A percentile compares a stretch with the other conserved stretches of the same genome.
Conservation (phyloP, 1,139 yeast genomes). For the Kurtzmaniella quercitrusa region DNA sequence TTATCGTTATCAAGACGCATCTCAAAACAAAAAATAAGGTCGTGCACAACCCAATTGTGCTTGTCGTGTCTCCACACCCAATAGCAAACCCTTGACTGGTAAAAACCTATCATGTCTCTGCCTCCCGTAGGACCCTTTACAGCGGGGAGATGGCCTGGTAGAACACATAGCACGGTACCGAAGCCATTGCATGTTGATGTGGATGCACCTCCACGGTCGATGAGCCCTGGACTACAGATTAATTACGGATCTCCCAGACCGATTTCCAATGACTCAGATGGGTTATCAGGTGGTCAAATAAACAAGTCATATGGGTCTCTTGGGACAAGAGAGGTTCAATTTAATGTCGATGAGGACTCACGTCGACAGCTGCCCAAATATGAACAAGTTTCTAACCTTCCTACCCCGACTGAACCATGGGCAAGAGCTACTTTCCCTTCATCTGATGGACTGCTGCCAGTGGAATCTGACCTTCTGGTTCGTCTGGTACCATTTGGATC, state of each 20-base stretch:
- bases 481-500: neutral
- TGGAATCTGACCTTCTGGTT: neutral
- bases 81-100: neutral
- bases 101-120: neutral
- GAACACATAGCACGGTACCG: neutral
- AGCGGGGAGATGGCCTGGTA: neutral
- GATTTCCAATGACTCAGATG: neutral
- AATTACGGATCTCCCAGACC: neutral
- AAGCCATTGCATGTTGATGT: neutral
- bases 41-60: neutral
- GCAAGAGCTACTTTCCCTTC: neutral
- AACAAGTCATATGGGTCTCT: neutral
- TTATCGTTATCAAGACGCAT: neutral
- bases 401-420: neutral
- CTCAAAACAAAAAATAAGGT: neutral
- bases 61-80: neutral
- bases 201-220: neutral
- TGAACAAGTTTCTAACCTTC: neutral
- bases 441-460: neutral
- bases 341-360: neutral
- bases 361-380: neutral
- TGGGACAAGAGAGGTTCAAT: neutral
- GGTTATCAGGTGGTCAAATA: neutral
- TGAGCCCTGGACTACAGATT: constrained; percentile 1
- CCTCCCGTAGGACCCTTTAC: neutral